Evolutionary conservation across 2,329 filamentous ascomycete genomes (phyloP).

Genomic region (Colletotrichum neosansevieriae): DNA sequence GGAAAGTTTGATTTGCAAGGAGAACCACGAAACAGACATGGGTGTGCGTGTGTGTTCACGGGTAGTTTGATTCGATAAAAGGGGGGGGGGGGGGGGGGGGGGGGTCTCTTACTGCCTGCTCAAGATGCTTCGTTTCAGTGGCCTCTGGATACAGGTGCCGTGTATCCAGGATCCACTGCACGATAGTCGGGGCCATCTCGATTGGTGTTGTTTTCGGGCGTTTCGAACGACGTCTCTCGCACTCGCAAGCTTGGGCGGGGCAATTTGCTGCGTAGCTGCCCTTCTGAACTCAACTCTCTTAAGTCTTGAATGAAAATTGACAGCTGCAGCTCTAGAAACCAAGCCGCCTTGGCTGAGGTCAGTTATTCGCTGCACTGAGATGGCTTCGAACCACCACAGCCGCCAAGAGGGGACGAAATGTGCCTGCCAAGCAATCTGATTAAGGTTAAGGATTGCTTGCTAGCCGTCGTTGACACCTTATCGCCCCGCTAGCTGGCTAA

Average conservation of each 20-base stretch:
- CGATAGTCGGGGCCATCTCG: slow-evolving; percentile 52
- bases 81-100: slow-evolving; percentile 10
- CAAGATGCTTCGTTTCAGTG: slow-evolving; percentile 60
- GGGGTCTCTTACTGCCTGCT: slow-evolving; percentile 56
- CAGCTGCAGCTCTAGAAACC: not conserved
- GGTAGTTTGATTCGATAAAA: not conserved
- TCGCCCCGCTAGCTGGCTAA: slow-evolving; percentile 12
- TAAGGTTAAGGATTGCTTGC: slow-evolving; percentile 22
- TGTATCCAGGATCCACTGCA: slow-evolving; percentile 74
- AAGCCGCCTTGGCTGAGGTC: not conserved
- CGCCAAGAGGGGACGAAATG: slow-evolving; percentile 20
- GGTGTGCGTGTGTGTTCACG: slow-evolving; percentile 5
- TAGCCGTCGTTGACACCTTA: slow-evolving; percentile 17
- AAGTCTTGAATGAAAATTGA: not conserved
- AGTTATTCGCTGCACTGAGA: not conserved
- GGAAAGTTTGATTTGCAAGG: slow-evolving; percentile 13
- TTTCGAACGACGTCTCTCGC: slow-evolving; percentile 19
- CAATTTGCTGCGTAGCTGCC: slow-evolving; percentile 3
- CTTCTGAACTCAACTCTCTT: not conserved
- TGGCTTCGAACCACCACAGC: not conserved
- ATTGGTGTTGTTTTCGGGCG: slow-evolving; percentile 23
- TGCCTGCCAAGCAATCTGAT: slow-evolving; percentile 26
- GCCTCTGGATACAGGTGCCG: slow-evolving; percentile 67
- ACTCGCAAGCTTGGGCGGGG: slow-evolving; percentile 6
- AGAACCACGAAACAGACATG: slow-evolving; percentile 18